Percentiles rank a stretch among this genome's conserved stretches.
Evolutionary conservation across 148 eudicot species (phyloP).

Genomic region (Vaccinium macrocarpon): DNA sequence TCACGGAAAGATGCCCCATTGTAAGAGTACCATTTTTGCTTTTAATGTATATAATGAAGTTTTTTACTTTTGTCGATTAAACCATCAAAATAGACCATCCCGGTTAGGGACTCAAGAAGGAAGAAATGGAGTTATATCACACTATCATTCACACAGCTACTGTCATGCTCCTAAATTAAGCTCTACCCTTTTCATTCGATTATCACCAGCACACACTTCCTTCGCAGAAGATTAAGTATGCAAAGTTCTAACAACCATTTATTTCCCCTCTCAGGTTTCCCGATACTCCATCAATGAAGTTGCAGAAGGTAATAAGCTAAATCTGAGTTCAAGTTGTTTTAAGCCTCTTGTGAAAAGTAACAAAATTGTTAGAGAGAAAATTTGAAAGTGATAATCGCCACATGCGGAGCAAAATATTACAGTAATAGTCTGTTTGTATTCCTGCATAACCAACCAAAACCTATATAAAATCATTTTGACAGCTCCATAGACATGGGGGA

Average conservation of each 20-base stretch:
- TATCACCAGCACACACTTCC: neutral
- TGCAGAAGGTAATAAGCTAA: neutral
- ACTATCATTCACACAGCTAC: too few species aligned
- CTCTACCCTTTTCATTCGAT: neutral
- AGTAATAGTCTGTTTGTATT: neutral
- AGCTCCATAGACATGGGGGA: neutral
- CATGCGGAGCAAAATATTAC: too few species aligned
- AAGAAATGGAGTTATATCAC: neutral
- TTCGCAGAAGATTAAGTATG: neutral
- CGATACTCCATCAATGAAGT: neutral
- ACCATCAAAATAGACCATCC: too few species aligned
- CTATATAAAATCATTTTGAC: neutral
- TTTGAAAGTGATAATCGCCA: too few species aligned
- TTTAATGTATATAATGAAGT: too few species aligned
- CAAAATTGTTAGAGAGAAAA: too few species aligned
- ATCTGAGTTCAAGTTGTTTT: neutral
- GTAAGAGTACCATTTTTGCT: too few species aligned
- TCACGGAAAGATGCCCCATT: neutral
- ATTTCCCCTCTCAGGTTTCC: neutral
- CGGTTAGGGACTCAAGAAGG: neutral
- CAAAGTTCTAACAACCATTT: neutral
- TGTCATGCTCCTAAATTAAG: neutral
- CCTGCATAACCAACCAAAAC: neutral
- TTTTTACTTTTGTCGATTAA: too few species aligned
- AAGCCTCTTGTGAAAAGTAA: neutral